Evolutionary conservation across 1,284 basidiomycete species (phyloP), one percentile per base, ranked within the genome.

Genomic region (Exobasidium cylindrosporum): DNA sequence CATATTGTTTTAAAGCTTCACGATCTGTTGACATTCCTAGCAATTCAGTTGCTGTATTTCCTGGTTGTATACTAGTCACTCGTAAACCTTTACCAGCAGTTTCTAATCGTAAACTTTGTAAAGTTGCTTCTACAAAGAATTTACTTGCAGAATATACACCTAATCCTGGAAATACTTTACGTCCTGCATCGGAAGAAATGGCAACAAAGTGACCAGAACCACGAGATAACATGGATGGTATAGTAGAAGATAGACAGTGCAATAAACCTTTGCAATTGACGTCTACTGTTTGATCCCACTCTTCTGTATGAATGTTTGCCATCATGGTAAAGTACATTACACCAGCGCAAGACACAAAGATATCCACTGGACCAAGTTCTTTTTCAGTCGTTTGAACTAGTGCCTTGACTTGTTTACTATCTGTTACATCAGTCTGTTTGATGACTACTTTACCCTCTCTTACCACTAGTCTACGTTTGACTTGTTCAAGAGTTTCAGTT

Each of bases 321-420:
- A 78, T 78, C 59, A 78, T 64, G 6, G 76, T 77, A 56, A 65
- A 78, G 64, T 76, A 78, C 76, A 78, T 78, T 47, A 78, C 76
- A 14, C 76, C 76, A 4, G 76, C 76, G 62, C 72, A 73, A 32
- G 63, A 68, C 45, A 77, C 66, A 49, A 78, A 60, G 21, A 77
- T 73, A 63, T 78, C 77, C 44, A 77, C 64, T 1, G 61, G 57
- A 0, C 77, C 77, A 28, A 78, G 60, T n/a, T 56, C 40, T 26
- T 61, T 60, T 5, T 62, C 63, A 11, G 73, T 67, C 28, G 63
- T 65, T 40, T 66, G 55, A 57, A 75, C 62, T 29, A 75, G 65
- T 47, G 68, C 43, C 23, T 74, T 68, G 50, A 76, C 74, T 54
- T 78, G 76, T 5, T 50, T 62, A 7, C 61, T 62, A 52, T 68